Evolutionary conservation across 2,329 filamentous ascomycete genomes (phyloP).

Genomic region (Amylocarpus encephaloides): DNA sequence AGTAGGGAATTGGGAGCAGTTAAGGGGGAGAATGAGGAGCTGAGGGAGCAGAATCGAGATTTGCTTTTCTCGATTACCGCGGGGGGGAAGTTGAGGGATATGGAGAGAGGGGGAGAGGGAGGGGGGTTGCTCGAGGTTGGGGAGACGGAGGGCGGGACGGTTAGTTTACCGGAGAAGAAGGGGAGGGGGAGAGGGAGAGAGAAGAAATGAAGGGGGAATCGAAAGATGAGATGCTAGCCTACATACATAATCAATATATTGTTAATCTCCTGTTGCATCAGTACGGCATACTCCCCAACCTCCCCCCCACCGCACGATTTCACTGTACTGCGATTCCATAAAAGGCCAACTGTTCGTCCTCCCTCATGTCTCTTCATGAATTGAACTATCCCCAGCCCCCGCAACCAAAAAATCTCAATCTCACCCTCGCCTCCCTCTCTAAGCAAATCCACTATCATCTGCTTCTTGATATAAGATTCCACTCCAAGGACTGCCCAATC

Average conservation of each 20-base stretch:
- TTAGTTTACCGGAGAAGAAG: constrained; percentile 48
- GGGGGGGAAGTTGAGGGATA: constrained; percentile 75
- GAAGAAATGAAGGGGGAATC: constrained; percentile 11
- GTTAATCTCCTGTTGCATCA: neutral
- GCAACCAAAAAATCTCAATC: no score
- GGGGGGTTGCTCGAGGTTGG: constrained; percentile 46
- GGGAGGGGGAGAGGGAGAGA: constrained; percentile 25
- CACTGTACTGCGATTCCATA: no score
- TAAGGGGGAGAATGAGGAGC: constrained; percentile 59
- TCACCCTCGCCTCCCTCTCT: no score
- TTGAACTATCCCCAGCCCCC: no score
- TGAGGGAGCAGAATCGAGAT: constrained; percentile 82
- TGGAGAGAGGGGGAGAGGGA: constrained; percentile 68
- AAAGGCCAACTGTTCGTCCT: no score
- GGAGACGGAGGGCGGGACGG: constrained; percentile 68
- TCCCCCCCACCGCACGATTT: no score
- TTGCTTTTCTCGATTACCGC: constrained; percentile 80
- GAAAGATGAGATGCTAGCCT: neutral
- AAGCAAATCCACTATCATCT: no score
- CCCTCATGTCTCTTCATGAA: no score
- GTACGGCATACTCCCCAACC: no score
- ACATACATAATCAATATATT: neutral
- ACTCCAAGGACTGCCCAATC: no score
- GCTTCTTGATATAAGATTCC: no score
- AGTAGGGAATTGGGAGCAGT: constrained; percentile 51